Evolutionary conservation across 305 asterid genomes (phyloP), one percentile per base, ranked within the genome.

Genomic region (Fraxinus nigra): DNA sequence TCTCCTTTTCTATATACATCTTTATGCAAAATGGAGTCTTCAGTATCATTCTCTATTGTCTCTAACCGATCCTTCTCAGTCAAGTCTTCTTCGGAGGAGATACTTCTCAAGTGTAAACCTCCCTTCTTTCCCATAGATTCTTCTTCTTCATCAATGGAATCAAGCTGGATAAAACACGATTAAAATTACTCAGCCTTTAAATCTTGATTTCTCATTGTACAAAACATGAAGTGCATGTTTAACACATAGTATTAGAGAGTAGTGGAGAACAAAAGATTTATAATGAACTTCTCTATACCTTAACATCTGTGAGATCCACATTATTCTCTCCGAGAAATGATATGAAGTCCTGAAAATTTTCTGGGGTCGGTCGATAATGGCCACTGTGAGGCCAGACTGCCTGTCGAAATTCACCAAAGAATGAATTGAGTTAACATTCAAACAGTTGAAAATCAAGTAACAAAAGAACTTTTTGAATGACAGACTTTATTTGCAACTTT

Each of bases 291-390:
- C 32, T 82, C 3, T 69, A 56, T 87, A 91, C 94, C 93, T 92
- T 87, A 83, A 90, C 95, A 84, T 87, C 81, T 40, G 84, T 82
- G 75, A 90, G 91, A 87, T 90, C 89, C 65, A 92, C 90, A 24
- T 89, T 61, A 72, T 86, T 90, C 79, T 92, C 95, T 63, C 79
- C 75, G 20, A 92, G 88, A 86, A 90, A 90, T 13, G 89, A 82
- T 59, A 86, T 59, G 85, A 90, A 87, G 75, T 92, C 92, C 43
- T 88, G 92, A 78, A 90, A 92, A 79, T 92, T 92, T 79, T 92
- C 95, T 18, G 89, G 91, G 74, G 94, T 92, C 5, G 95, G 94
- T 18, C 82, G 81, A 81, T 91, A 91, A 73, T 91, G 95, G 40
- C 95, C 95, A 38, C 95, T 91, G 90, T 91, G 95, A 76, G 95